phyloP scores from a whole-genome alignment of 768 basidiomycete genomes.

The Suillus hirtellus region DNA sequence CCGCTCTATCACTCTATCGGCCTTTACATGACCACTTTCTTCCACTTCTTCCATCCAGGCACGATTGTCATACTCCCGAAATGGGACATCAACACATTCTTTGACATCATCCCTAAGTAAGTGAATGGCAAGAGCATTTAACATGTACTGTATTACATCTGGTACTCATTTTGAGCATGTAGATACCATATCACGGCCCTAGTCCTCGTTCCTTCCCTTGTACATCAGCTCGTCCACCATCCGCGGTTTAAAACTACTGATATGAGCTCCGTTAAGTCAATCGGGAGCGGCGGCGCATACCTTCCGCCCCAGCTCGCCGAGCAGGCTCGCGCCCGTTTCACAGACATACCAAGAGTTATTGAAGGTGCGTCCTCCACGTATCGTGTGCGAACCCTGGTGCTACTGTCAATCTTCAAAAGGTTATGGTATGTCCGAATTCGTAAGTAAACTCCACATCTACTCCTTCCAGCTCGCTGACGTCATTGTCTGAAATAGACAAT shows the following conservation, averaged over 20 bases:
- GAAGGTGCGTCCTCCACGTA: constrained; percentile 40
- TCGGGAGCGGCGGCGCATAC: constrained; percentile 57
- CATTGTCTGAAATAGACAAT: constrained; percentile 44
- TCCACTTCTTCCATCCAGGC: constrained; percentile 39
- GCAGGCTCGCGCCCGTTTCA: constrained; percentile 35
- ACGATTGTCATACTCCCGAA: constrained; percentile 51
- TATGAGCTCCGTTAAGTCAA: constrained; percentile 42
- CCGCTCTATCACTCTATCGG: constrained; percentile 65
- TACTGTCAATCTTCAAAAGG: constrained; percentile 33
- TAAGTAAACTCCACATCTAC: constrained; percentile 31
- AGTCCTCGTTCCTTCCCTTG: constrained; percentile 51
- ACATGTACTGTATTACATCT: not conserved
- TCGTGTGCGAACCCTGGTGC: not conserved
- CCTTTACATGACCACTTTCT: constrained; percentile 49
- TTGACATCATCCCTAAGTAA: constrained; percentile 55
- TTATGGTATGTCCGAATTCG: constrained; percentile 63
- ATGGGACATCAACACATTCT: constrained; percentile 52
- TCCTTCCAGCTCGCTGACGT: not conserved
- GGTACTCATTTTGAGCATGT: constrained; percentile 3
- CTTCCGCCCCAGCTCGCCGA: constrained; percentile 50
- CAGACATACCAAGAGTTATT: constrained; percentile 27
- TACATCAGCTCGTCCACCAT: constrained; percentile 58
- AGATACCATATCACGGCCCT: constrained; percentile 54
- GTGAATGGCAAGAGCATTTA: constrained; percentile 14
- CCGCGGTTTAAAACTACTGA: constrained; percentile 43